Percentiles rank a stretch among this genome's conserved stretches.
These are phyloP conservation scores for Leccinum arenicola DNA, from an alignment of 768 basidiomycete genomes.

Conservation along the genomic window DNA sequence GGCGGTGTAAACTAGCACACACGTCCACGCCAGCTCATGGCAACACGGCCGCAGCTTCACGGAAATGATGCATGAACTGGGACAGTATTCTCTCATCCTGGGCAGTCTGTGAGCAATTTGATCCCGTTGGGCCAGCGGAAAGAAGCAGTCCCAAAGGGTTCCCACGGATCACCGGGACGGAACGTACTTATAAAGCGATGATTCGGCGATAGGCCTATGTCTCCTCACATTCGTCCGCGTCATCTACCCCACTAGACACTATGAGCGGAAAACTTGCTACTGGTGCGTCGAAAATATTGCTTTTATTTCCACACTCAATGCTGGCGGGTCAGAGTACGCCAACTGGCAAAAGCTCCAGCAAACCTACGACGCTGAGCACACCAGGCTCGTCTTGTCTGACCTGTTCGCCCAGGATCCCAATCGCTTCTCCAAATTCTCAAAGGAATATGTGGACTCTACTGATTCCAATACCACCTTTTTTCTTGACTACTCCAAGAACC, in stretches of 20 bases:
- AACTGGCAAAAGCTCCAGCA: slow-evolving; percentile 90
- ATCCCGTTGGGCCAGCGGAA: slow-evolving; percentile 2
- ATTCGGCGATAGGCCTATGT: not conserved
- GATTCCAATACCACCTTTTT: slow-evolving; percentile 78
- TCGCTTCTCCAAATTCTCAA: slow-evolving; percentile 85
- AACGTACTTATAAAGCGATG: not conserved
- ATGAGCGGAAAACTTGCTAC: slow-evolving; percentile 69
- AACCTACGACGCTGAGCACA: slow-evolving; percentile 70
- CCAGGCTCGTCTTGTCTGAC: slow-evolving; percentile 82
- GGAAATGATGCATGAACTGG: not conserved
- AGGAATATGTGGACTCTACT: slow-evolving; percentile 63
- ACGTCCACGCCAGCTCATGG: slow-evolving; percentile 2
- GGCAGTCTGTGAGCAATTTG: slow-evolving; percentile 7
- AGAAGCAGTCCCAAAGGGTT: slow-evolving; percentile 4
- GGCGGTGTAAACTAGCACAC: slow-evolving; percentile 5
- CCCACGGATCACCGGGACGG: slow-evolving; percentile 20
- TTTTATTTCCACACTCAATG: not conserved
- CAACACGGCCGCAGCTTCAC: slow-evolving; percentile 6
- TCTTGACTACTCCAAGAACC: slow-evolving; percentile 96
- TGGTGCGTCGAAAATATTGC: slow-evolving; percentile 32
- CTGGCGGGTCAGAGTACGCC: slow-evolving; percentile 60
- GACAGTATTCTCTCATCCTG: slow-evolving; percentile 20
- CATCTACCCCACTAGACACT: slow-evolving; percentile 11
- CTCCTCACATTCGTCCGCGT: slow-evolving; percentile 3
- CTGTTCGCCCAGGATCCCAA: slow-evolving; percentile 87